Conservation (phyloP, 805 yeast species). For the Wickerhamiella shivajii region DNA sequence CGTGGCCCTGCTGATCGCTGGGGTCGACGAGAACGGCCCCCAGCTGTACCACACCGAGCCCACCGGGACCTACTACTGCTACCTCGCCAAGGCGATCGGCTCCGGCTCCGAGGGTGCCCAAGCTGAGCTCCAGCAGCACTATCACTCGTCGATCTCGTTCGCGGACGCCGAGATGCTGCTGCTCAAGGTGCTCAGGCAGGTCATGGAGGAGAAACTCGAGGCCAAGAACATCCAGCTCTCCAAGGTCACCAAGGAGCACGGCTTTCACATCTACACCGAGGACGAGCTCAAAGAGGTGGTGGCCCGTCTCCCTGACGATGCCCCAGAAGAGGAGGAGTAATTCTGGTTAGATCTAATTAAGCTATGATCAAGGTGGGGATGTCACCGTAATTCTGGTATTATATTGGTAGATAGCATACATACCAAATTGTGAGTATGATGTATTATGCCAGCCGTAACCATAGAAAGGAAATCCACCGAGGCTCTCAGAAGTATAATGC, state of each 20-base stretch:
- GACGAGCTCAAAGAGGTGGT: conserved; percentile 73
- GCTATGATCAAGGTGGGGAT: too few relatives aligned
- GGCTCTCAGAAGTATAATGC: background rate
- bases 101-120: conserved; percentile 99
- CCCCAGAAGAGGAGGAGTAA: conserved; percentile 4
- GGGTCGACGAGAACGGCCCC: conserved; percentile 90
- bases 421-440: too few relatives aligned
- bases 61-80: conserved; percentile 92
- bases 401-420: too few relatives aligned
- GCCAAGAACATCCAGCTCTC: conserved; percentile 92
- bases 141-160: conserved; percentile 73
- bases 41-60: conserved; percentile 98
- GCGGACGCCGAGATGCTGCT: conserved; percentile 86
- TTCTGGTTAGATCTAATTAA: background rate
- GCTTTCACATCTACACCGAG: conserved; percentile 74
- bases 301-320: conserved; percentile 53
- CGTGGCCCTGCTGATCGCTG: conserved; percentile 92
- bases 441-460: too few relatives aligned
- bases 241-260: conserved; percentile 71
- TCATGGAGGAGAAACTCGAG: conserved; percentile 97
- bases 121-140: conserved; percentile 91
- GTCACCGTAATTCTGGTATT: too few relatives aligned
- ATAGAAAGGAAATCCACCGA: too few relatives aligned
- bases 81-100: conserved; percentile 98
- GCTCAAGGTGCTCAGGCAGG: conserved; percentile 84